Evolutionary conservation across 768 basidiomycete species (phyloP).

Genomic region (Lyophyllum shimeji): DNA sequence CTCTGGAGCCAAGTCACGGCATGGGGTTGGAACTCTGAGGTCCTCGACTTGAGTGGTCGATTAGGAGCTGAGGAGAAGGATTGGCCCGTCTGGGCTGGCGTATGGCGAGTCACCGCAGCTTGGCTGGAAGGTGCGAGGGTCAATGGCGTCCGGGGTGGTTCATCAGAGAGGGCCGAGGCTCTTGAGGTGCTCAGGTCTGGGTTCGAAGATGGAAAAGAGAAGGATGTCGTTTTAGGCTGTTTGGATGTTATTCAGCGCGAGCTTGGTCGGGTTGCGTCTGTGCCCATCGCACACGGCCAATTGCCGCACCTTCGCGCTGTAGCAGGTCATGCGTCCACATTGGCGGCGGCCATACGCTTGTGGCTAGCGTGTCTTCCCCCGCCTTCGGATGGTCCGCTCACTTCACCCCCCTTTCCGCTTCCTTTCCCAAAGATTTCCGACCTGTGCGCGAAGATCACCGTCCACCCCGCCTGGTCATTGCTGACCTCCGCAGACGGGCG

Average conservation of each 20-base stretch:
- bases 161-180: conserved; percentile 51
- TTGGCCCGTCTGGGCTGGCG: conserved; percentile 44
- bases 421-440: conserved; percentile 58
- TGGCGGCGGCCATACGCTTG: conserved; percentile 55
- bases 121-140: conserved; percentile 80
- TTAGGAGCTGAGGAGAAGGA: conserved; percentile 31
- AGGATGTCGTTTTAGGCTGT: conserved; percentile 33
- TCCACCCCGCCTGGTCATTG: conserved; percentile 51
- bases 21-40: conserved; percentile 71
- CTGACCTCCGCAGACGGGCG: conserved; percentile 19
- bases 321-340: conserved; percentile 31
- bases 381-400: conserved; percentile 33
- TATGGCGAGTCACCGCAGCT: conserved; percentile 56
- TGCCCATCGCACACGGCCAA: conserved; percentile 13
- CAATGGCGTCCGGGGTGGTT: conserved; percentile 69
- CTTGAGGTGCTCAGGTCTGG: conserved; percentile 34
- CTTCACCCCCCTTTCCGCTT: conserved; percentile 58
- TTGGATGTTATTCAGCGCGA: conserved; percentile 31
- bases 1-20: conserved; percentile 85
- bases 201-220: conserved; percentile 41
- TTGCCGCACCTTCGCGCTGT: conserved; percentile 27
- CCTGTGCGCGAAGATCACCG: conserved; percentile 47
- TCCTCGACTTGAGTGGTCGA: conserved; percentile 38
- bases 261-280: conserved; percentile 21
- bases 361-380: conserved; percentile 64